Conservation (phyloP, 306 rosid genomes). For the Casuarina glauca region DNA sequence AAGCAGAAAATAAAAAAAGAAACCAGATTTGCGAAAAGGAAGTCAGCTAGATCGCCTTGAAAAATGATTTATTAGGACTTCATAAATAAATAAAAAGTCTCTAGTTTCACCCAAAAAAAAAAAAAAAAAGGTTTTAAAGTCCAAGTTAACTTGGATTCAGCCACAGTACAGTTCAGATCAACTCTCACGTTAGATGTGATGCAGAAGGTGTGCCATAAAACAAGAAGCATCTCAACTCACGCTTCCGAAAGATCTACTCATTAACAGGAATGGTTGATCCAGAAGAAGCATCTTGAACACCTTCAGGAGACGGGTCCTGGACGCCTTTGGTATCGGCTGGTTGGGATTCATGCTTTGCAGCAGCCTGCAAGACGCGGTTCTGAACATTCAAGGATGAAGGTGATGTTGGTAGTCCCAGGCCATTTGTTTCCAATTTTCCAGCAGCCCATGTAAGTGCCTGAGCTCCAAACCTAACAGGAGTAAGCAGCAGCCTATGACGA, state of each 20-base stretch:
- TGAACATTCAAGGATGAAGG: conserved; percentile 93
- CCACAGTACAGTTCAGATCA: background rate
- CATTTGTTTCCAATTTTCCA: conserved; percentile 75
- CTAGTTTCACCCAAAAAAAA: background rate
- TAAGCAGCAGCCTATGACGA: conserved; percentile 59
- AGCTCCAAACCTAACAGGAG: conserved; percentile 69
- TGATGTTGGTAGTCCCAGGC: conserved; percentile 83
- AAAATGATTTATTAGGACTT: background rate
- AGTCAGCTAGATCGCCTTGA: background rate
- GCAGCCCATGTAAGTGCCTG: conserved; percentile 88
- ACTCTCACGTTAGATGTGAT: background rate
- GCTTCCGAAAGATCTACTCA: conserved; percentile 57
- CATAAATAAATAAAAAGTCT: background rate
- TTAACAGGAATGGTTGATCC: conserved; percentile 49
- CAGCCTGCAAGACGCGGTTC: conserved; percentile 90
- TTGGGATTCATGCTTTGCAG: conserved; percentile 94
- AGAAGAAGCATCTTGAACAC: conserved; percentile 50
- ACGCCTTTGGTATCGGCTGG: conserved; percentile 64
- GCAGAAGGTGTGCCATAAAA: background rate
- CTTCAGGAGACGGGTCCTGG: conserved; percentile 51
- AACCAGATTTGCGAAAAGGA: background rate
- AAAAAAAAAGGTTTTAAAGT: background rate
- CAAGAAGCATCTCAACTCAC: conserved; percentile 20
- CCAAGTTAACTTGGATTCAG: background rate
- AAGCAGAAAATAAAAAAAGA: background rate